Evolutionary conservation across 1,284 basidiomycete genomes (phyloP).

Genomic region (Microbotryomycetes sp.): DNA sequence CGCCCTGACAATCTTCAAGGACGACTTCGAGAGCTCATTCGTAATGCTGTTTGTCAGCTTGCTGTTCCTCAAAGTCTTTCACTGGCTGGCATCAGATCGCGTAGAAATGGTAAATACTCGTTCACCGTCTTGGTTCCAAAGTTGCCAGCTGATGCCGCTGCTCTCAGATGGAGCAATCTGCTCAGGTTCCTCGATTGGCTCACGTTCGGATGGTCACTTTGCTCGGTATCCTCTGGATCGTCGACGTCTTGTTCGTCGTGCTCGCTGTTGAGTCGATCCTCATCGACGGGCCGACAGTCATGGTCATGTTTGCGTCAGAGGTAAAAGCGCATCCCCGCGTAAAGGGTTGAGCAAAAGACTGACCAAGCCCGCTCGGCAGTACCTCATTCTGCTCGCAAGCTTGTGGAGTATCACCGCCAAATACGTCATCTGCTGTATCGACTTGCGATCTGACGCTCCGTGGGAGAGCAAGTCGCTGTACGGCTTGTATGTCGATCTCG

Average conservation of each 20-base stretch:
- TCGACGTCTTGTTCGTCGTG: conserved; percentile 64
- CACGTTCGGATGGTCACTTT: conserved; percentile 72
- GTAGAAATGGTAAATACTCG: conserved; percentile 75
- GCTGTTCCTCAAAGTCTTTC: conserved; percentile 93
- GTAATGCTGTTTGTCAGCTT: conserved; percentile 85
- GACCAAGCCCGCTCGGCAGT: conserved; percentile 51
- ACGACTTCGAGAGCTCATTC: conserved; percentile 63
- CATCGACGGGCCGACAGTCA: conserved; percentile 70
- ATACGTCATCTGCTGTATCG: conserved; percentile 76
- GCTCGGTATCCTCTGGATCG: conserved; percentile 59
- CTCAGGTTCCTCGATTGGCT: conserved; percentile 76
- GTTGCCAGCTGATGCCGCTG: not conserved
- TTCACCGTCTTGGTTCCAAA: not conserved
- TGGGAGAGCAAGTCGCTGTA: conserved; percentile 99
- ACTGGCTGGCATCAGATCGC: conserved; percentile 90
- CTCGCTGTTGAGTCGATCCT: conserved; percentile 72
- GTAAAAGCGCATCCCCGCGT: too few relatives aligned
- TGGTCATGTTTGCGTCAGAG: conserved; percentile 92
- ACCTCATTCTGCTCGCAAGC: conserved; percentile 80
- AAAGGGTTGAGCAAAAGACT: too few relatives aligned
- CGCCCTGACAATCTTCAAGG: conserved; percentile 90
- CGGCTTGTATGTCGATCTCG: conserved; percentile 86
- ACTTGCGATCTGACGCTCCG: conserved; percentile 47
- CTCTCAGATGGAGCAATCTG: conserved; percentile 89
- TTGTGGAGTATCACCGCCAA: conserved; percentile 70